phyloP scores from a whole-genome alignment of 176 grass and related monocot species.

The Oropetium thomaeum region DNA sequence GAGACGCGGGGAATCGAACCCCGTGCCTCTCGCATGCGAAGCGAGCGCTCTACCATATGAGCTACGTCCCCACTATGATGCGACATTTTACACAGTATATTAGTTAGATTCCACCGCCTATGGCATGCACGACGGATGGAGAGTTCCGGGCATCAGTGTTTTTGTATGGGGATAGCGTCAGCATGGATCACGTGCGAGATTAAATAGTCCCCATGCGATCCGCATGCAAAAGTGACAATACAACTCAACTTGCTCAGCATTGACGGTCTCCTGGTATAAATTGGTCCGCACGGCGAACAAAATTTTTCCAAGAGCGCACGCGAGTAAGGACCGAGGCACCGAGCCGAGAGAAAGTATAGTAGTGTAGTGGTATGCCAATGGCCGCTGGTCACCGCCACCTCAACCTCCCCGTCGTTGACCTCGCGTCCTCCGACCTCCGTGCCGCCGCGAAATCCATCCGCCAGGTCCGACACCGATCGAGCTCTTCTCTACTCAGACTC shows the following conservation, averaged over 20 bases:
- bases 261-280: too few species aligned
- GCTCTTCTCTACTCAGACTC: too few species aligned
- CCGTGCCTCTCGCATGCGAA: slow-evolving; percentile 99
- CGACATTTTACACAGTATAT: too few species aligned
- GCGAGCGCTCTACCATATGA: slow-evolving; percentile 99
- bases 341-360: too few species aligned
- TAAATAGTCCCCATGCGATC: not conserved
- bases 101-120: too few species aligned
- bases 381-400: not conserved
- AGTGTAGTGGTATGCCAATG: not conserved
- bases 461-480: slow-evolving; percentile 15
- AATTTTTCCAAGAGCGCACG: too few species aligned
- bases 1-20: slow-evolving; percentile 95
- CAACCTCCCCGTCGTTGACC: slow-evolving; percentile 54
- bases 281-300: not conserved
- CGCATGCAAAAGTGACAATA: too few species aligned
- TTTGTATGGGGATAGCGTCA: not conserved
- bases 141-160: too few species aligned
- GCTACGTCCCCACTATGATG: slow-evolving; percentile 41
- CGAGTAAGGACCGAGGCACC: too few species aligned
- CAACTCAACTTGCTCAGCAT: too few species aligned
- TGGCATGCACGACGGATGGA: too few species aligned
- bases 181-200: not conserved
- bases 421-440: slow-evolving; percentile 35
- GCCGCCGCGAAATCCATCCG: slow-evolving; percentile 39